Percentiles rank a stretch among this genome's conserved stretches.
Evolutionary conservation across 1,139 yeast genomes (phyloP).

Genomic region (Zygoascus meyerae): DNA sequence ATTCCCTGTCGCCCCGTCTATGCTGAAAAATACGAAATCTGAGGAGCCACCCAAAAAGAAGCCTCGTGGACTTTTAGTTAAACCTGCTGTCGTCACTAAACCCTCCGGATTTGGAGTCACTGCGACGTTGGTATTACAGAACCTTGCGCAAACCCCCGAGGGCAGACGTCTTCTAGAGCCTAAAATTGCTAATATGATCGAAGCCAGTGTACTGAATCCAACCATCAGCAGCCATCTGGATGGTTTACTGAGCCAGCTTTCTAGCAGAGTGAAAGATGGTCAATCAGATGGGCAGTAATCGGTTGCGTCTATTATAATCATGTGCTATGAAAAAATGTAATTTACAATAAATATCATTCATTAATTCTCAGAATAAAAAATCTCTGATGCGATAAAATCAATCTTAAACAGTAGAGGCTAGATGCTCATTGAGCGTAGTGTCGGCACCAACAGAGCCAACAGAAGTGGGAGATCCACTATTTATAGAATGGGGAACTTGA

Average conservation of each 20-base stretch:
- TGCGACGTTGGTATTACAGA: constrained; percentile 35
- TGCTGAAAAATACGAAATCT: constrained; percentile 14
- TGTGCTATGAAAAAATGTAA: no score
- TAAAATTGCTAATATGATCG: constrained; percentile 21
- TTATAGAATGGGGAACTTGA: constrained; percentile 2
- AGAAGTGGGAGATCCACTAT: no score
- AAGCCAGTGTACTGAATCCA: constrained; percentile 25
- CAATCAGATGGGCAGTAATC: not conserved
- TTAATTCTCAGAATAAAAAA: no score
- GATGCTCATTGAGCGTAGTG: not conserved
- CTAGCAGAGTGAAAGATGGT: not conserved
- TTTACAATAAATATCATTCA: no score
- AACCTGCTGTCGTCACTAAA: constrained; percentile 11
- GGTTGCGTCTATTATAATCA: no score
- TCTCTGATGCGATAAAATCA: not conserved
- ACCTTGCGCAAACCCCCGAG: constrained; percentile 32
- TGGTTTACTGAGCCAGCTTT: constrained; percentile 18
- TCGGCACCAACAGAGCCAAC: no score
- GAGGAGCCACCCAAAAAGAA: constrained; percentile 10
- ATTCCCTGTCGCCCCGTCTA: constrained; percentile 40
- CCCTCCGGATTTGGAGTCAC: constrained; percentile 34
- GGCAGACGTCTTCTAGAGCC: constrained; percentile 30
- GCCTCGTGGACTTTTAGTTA: constrained; percentile 6
- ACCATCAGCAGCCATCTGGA: constrained; percentile 22
- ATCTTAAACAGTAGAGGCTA: not conserved